Evolutionary conservation across 768 basidiomycete species (phyloP).

Genomic region (Lactifluus volemus): DNA sequence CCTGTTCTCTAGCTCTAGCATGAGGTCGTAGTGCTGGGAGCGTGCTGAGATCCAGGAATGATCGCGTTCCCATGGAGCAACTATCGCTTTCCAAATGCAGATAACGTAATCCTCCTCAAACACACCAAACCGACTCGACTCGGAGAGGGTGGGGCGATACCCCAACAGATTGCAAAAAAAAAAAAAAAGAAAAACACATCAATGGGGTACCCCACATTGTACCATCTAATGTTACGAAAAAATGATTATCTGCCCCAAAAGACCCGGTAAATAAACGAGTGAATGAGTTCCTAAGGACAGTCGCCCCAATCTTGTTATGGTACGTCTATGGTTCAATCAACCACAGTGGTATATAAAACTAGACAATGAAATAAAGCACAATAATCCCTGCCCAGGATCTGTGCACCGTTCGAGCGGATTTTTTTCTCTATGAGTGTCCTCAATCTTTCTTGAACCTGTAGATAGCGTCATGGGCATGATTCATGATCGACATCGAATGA

Average conservation of each 20-base stretch:
- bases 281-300: constrained; percentile 9
- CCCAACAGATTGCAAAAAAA: neutral
- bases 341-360: constrained; percentile 18
- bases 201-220: constrained; percentile 3
- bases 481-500: neutral
- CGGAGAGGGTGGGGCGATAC: no score
- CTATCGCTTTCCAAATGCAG: neutral
- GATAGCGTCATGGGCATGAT: neutral
- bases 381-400: neutral
- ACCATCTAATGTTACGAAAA: constrained; percentile 9
- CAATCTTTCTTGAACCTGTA: constrained; percentile 15
- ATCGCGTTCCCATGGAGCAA: neutral
- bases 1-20: constrained; percentile 15
- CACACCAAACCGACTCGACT: no score
- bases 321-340: constrained; percentile 4
- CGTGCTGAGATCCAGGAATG: constrained; percentile 8
- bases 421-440: constrained; percentile 6
- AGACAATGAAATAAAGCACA: constrained; percentile 11
- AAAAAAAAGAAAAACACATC: neutral
- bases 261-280: constrained; percentile 11
- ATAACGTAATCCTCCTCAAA: constrained; percentile 9
- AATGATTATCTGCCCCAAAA: constrained; percentile 4
- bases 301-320: constrained; percentile 1
- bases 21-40: constrained; percentile 8
- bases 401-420: neutral